A percentile compares a stretch with the other conserved stretches of the same genome.
Conservation (phyloP, 2,329 filamentous ascomycete genomes). For the Stemphylium vesicarium region DNA sequence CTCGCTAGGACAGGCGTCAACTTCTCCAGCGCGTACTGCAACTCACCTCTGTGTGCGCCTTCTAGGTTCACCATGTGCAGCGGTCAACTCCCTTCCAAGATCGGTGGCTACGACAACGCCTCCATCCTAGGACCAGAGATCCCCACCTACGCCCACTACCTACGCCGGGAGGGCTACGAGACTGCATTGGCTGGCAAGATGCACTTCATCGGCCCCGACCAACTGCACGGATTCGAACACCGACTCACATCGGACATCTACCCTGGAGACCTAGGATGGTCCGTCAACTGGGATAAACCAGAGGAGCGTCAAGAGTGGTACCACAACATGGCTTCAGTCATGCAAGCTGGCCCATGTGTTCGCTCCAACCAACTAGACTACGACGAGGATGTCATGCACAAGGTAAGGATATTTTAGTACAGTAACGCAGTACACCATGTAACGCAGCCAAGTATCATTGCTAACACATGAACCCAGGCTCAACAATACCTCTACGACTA, state of each 20-base stretch:
- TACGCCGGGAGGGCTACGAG: conserved; percentile 84
- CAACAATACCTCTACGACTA: conserved; percentile 91
- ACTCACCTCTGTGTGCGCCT: conserved; percentile 88
- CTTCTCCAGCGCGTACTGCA: conserved; percentile 94
- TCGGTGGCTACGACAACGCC: conserved; percentile 91
- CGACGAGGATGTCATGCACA: conserved; percentile 95
- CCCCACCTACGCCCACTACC: conserved; percentile 91
- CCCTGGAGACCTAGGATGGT: conserved; percentile 92
- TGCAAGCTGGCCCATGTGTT: conserved; percentile 86
- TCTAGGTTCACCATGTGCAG: conserved; percentile 95
- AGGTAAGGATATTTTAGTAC: conserved; percentile 44
- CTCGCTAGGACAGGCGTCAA: conserved; percentile 83
- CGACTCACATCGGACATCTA: conserved; percentile 91
- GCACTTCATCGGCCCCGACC: conserved; percentile 91
- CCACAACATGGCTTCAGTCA: conserved; percentile 92
- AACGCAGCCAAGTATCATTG: not conserved
- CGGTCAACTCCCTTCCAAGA: conserved; percentile 88
- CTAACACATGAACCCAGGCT: conserved; percentile 53
- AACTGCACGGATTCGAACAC: conserved; percentile 92
- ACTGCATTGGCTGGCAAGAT: conserved; percentile 93
- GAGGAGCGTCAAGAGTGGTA: conserved; percentile 85
- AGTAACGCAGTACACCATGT: not conserved
- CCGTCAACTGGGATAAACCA: conserved; percentile 93
- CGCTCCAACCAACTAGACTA: conserved; percentile 95
- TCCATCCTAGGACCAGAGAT: conserved; percentile 82